These are phyloP conservation scores for Trypanosoma congolense DNA, from an alignment of 208 protist species.

Conservation along the genomic window DNA sequence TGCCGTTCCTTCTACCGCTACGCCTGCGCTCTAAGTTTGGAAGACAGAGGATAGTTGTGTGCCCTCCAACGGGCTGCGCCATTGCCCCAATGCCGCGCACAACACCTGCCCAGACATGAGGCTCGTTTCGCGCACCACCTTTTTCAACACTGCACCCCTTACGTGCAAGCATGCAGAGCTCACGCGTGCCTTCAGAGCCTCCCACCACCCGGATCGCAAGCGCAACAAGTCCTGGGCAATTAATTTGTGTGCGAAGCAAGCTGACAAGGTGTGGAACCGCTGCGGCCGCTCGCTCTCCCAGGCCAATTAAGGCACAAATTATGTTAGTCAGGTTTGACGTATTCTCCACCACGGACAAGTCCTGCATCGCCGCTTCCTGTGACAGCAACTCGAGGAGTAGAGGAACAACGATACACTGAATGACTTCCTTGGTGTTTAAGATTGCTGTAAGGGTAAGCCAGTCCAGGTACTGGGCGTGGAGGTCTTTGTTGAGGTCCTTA, in stretches of 20 bases:
- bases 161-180: constrained; percentile 21
- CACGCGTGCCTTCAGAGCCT: constrained; percentile 25
- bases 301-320: constrained; percentile 55
- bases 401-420: constrained; percentile 46
- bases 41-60: constrained; percentile 57
- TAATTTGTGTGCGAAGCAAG: constrained; percentile 19
- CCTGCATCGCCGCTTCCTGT: not conserved
- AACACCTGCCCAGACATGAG: constrained; percentile 17
- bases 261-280: constrained; percentile 35
- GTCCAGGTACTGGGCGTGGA: constrained; percentile 2
- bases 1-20: not conserved
- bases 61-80: constrained; percentile 33
- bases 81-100: constrained; percentile 44
- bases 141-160: not conserved
- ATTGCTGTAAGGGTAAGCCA: constrained; percentile 53
- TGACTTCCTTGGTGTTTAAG: constrained; percentile 32
- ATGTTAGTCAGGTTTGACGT: constrained; percentile 15
- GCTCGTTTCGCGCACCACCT: not conserved
- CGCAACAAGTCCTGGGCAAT: constrained; percentile 33
- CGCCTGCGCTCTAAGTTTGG: not conserved
- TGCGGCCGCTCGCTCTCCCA: constrained; percentile 31
- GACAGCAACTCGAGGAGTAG: constrained; percentile 29
- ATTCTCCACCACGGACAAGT: not conserved
- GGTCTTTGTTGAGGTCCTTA: not conserved
- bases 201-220: constrained; percentile 55